phyloP scores from a whole-genome alignment of 805 yeast species.

The Teunomyces aglyptinius region DNA sequence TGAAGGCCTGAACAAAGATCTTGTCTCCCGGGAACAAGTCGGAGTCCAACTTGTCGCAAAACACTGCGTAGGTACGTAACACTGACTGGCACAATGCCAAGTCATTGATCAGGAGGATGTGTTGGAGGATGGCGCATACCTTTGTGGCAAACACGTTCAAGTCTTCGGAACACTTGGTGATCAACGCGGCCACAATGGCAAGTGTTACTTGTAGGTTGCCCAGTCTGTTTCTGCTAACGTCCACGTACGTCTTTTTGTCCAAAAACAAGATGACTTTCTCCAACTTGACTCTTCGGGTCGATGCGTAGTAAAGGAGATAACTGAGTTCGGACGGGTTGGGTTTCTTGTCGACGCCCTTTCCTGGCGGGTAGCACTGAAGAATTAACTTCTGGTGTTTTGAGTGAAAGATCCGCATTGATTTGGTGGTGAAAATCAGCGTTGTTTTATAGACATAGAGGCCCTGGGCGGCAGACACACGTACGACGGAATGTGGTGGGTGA shows the following conservation, averaged over 20 bases:
- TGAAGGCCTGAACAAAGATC: conserved; percentile 49
- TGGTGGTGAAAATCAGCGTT: background rate
- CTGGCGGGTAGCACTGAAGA: conserved; percentile 90
- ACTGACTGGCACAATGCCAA: conserved; percentile 55
- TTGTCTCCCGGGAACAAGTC: conserved; percentile 66
- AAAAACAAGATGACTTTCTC: conserved; percentile 80
- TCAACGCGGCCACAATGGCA: conserved; percentile 64
- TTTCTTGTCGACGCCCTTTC: conserved; percentile 79
- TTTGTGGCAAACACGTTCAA: conserved; percentile 76
- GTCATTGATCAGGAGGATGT: conserved; percentile 57
- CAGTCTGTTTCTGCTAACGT: conserved; percentile 56
- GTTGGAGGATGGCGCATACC: conserved; percentile 57
- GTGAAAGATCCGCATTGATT: conserved; percentile 36
- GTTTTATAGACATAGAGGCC: background rate
- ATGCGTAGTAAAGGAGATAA: conserved; percentile 83
- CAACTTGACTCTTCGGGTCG: conserved; percentile 82
- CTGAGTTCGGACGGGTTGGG: conserved; percentile 92
- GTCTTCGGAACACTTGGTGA: conserved; percentile 76
- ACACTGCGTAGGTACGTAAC: conserved; percentile 44
- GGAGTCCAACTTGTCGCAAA: conserved; percentile 53
- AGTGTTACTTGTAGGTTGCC: conserved; percentile 86
- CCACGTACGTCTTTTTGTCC: conserved; percentile 57
- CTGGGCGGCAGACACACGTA: background rate
- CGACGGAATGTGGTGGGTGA: background rate
- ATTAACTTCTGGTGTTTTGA: conserved; percentile 91